Conservation (phyloP, 2,329 filamentous ascomycete genomes). For the Ceratocystis papillata region DNA sequence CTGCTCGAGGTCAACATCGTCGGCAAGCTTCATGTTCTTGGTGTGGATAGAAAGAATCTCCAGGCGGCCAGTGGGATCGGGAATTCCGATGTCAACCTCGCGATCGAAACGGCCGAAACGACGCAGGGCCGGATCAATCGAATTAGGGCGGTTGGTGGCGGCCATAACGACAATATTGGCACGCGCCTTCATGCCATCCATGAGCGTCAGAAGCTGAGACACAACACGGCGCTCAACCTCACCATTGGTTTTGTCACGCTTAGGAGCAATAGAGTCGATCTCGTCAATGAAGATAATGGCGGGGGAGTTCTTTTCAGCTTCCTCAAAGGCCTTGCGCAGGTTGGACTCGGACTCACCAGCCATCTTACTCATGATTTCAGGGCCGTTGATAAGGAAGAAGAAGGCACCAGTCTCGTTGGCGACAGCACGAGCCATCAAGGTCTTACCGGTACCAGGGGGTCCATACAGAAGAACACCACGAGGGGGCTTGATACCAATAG, state of each 20-base stretch:
- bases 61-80: slow-evolving; percentile 92
- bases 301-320: slow-evolving; percentile 98
- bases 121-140: slow-evolving; percentile 92
- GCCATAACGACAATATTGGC: slow-evolving; percentile 99
- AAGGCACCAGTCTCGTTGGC: slow-evolving; percentile 98
- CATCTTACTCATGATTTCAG: slow-evolving; percentile 99
- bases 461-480: slow-evolving; percentile 95
- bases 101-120: slow-evolving; percentile 98
- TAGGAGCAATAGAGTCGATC: slow-evolving; percentile 97
- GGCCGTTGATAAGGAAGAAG: slow-evolving; percentile 99
- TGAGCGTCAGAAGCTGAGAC: slow-evolving; percentile 89
- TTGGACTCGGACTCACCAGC: slow-evolving; percentile 98
- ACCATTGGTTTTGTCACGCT: slow-evolving; percentile 99
- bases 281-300: slow-evolving; percentile 99
- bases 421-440: slow-evolving; percentile 94
- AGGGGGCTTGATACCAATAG: slow-evolving; percentile 98
- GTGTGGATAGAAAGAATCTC: slow-evolving; percentile 99
- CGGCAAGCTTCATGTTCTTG: slow-evolving; percentile 99
- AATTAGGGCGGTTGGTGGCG: slow-evolving; percentile 96
- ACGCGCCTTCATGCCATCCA: slow-evolving; percentile 99
- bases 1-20: slow-evolving; percentile 92
- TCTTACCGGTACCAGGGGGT: slow-evolving; percentile 98
- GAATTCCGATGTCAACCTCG: slow-evolving; percentile 96
- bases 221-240: slow-evolving; percentile 98
- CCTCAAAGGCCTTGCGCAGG: slow-evolving; percentile 96